Evolutionary conservation across 208 protist species (phyloP), one percentile per base, ranked within the genome.

Genomic region (Leishmania amazonensis): DNA sequence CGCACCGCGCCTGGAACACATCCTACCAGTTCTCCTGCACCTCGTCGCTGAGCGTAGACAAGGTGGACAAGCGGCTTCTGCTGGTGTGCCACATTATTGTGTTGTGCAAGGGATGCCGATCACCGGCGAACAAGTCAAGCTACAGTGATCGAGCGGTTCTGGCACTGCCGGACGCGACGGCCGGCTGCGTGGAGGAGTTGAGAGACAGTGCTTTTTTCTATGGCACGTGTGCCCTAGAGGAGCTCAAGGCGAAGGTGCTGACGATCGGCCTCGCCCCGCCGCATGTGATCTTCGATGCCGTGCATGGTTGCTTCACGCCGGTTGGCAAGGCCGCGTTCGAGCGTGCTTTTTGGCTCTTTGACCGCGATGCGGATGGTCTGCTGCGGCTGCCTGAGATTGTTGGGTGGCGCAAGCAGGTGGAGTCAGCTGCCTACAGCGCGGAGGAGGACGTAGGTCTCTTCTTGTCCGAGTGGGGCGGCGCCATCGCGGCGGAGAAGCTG

Each of bases 281-380:
- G 21, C 95, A 98, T 78, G 82, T 98, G 11, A 79, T 98, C 54
- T 98, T 91, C 84, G 89, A 98, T 85, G 64, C 51, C 1, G 79
- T 83, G 28, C 62, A 89, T 24, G 75, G 78, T 45, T 86, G 80
- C 45, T 80, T 96, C 53, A 98, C 95, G 6, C 57, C 75, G 5
- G 84, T 88, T 1, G 95, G 95, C 9, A 85, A 90, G 68, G 79
- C 88, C n/a, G 88, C 87, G 0, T 78, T 94, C 19, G 78, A 89
- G 35, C 88, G 95, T 19, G 91, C 93, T 21, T 97, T 98, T 84
- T 98, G 95, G 94, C 85, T 96, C 51, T 79, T 96, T 8, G 93
- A 97, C 84, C 90, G 89, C 68, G 92, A 98, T 89, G 71, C 83
- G 38, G 93, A 95, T 75, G 93, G 88, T 0, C 40, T 90, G 19